Conservation (phyloP, 2,329 filamentous ascomycete species). For the Trichoderma koningiopsis region DNA sequence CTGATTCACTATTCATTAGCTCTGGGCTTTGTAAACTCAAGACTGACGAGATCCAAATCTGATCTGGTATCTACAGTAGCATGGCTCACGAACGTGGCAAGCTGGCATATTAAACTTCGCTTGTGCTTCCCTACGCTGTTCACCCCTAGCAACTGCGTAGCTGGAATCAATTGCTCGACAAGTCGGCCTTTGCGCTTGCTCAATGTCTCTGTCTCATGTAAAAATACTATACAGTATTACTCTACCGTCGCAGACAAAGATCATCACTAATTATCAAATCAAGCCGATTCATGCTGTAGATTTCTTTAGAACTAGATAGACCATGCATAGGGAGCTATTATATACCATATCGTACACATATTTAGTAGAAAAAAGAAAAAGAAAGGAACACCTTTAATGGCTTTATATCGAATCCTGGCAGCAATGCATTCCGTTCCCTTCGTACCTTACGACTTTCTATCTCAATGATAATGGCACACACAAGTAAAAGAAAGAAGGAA, state of each 20-base stretch:
- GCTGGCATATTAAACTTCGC: too few species aligned
- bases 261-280: not conserved
- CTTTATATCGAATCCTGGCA: not conserved
- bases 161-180: too few species aligned
- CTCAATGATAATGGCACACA: constrained; percentile 1
- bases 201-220: too few species aligned
- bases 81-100: too few species aligned
- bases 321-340: not conserved
- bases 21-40: too few species aligned
- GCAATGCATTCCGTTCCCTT: constrained; percentile 1
- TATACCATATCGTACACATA: constrained; percentile 15
- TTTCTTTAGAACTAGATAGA: not conserved
- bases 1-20: too few species aligned
- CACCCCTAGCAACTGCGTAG: too few species aligned
- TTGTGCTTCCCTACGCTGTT: too few species aligned
- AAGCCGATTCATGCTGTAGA: not conserved
- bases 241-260: not conserved
- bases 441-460: constrained; percentile 1
- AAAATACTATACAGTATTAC: too few species aligned
- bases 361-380: not conserved
- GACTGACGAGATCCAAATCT: too few species aligned
- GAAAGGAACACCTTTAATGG: not conserved
- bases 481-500: not conserved
- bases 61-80: too few species aligned
- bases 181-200: too few species aligned